Evolutionary conservation across 192 early-diverging fungal species (phyloP).

Genomic region (Pilaira anomala): DNA sequence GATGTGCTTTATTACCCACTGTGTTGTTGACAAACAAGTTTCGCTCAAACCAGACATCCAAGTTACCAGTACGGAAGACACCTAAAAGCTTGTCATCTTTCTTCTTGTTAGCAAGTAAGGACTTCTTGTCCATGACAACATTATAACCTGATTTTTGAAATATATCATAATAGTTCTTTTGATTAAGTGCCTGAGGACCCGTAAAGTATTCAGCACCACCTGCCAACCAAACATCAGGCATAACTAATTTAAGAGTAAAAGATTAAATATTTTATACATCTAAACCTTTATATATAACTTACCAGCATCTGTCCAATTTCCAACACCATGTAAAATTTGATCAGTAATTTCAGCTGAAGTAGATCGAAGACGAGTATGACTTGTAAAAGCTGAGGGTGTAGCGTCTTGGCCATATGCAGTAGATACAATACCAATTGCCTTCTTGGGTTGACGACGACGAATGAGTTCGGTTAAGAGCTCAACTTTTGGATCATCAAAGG

Average conservation of each 20-base stretch:
- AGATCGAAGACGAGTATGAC: constrained; percentile 56
- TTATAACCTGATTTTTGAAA: constrained; percentile 56
- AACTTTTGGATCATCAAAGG: constrained; percentile 63
- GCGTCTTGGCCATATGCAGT: constrained; percentile 55
- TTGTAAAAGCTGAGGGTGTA: constrained; percentile 60
- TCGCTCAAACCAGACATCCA: constrained; percentile 68
- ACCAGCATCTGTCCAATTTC: constrained; percentile 40
- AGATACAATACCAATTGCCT: constrained; percentile 63
- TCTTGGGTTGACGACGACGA: constrained; percentile 55
- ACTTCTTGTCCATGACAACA: constrained; percentile 45
- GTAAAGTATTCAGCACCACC: constrained; percentile 63
- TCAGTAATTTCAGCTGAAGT: constrained; percentile 53
- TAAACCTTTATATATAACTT: neutral
- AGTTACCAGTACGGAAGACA: constrained; percentile 53
- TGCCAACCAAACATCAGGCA: constrained; percentile 60
- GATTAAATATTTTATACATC: neutral
- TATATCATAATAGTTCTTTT: constrained; percentile 48
- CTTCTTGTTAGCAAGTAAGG: constrained; percentile 43
- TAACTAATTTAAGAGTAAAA: constrained; percentile 4
- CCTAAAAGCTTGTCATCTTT: constrained; percentile 56
- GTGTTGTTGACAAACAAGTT: constrained; percentile 54
- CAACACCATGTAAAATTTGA: constrained; percentile 53
- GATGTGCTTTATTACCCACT: constrained; percentile 38
- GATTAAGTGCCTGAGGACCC: constrained; percentile 40
- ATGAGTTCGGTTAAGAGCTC: constrained; percentile 58